Conservation (phyloP, 768 basidiomycete genomes). For the Asterophora lycoperdoides region DNA sequence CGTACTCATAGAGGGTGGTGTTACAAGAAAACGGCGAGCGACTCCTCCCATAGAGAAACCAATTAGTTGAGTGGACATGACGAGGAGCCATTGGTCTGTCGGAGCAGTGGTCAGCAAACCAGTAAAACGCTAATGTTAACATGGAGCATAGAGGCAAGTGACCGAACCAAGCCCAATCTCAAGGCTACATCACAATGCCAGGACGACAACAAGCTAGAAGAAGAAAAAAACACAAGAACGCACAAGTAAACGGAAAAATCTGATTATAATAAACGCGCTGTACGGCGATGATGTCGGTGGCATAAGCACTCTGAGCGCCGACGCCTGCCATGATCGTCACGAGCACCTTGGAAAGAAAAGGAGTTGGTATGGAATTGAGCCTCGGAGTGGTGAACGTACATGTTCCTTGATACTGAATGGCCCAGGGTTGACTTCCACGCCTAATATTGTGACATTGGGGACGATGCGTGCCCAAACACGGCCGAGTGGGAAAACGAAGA, state of each 20-base stretch:
- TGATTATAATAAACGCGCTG: constrained; percentile 68
- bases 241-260: constrained; percentile 46
- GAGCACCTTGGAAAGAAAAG: constrained; percentile 40
- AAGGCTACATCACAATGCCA: too few relatives aligned
- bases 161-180: too few relatives aligned
- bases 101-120: not conserved
- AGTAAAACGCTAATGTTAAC: too few relatives aligned
- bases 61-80: constrained; percentile 70
- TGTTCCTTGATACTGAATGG: constrained; percentile 73
- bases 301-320: constrained; percentile 53
- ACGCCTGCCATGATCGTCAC: constrained; percentile 64
- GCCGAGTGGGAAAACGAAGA: constrained; percentile 67
- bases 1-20: constrained; percentile 62
- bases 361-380: not conserved
- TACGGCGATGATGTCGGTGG: constrained; percentile 71
- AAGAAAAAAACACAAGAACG: constrained; percentile 2
- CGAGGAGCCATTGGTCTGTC: constrained; percentile 55
- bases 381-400: constrained; percentile 18
- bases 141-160: too few relatives aligned
- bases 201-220: too few relatives aligned
- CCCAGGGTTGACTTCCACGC: constrained; percentile 66
- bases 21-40: constrained; percentile 58
- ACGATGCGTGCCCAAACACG: constrained; percentile 60
- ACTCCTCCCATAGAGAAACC: constrained; percentile 56
- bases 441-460: constrained; percentile 51